Percentiles rank a stretch among this genome's conserved stretches.
Evolutionary conservation across 441 rosid genomes (phyloP).

Genomic region (Manihot esculenta): DNA sequence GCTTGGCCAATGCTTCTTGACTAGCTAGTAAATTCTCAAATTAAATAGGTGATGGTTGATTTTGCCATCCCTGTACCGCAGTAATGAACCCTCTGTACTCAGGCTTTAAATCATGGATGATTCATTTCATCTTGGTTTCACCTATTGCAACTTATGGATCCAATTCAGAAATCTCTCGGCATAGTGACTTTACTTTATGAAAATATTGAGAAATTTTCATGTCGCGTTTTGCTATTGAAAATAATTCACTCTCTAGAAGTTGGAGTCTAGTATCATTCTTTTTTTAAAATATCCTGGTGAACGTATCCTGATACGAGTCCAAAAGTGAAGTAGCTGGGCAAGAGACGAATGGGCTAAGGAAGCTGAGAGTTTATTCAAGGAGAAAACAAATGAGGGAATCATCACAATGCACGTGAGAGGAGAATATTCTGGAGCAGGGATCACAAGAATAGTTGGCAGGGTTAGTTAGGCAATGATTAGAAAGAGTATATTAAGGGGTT

Average conservation of each 20-base stretch:
- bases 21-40: constrained; percentile 3
- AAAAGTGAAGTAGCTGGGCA: too few relatives aligned
- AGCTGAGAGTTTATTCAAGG: too few relatives aligned
- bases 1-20: constrained; percentile 3
- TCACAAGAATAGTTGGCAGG: too few relatives aligned
- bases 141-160: background rate
- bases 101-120: background rate
- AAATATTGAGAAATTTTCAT: background rate
- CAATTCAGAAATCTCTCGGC: background rate
- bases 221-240: background rate
- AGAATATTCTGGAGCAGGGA: too few relatives aligned
- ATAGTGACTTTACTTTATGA: background rate
- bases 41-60: background rate
- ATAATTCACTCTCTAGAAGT: background rate
- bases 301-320: too few relatives aligned
- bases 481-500: too few relatives aligned
- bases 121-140: background rate
- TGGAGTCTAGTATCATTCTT: background rate
- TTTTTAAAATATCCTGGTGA: background rate
- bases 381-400: too few relatives aligned
- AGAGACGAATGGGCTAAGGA: too few relatives aligned
- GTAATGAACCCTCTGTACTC: background rate
- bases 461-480: too few relatives aligned
- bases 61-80: constrained; percentile 9
- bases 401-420: too few relatives aligned